Evolutionary conservation across 2,329 filamentous ascomycete species (phyloP), one percentile per base, ranked within the genome.

Genomic region (Verticillium nonalfalfae): DNA sequence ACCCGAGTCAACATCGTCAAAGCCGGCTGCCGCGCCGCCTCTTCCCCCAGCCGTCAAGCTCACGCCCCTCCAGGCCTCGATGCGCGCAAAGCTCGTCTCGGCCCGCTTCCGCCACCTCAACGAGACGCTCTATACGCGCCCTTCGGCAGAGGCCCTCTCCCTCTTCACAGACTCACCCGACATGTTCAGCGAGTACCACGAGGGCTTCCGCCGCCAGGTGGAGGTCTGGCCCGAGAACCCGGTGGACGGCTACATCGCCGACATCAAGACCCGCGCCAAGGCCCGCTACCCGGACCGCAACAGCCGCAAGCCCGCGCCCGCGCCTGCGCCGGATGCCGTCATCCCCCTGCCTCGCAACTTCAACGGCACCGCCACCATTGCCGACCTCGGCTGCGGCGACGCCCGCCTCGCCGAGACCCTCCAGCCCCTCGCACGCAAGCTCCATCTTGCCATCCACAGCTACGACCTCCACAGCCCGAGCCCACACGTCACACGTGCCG

Each of bases 31-130:
- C 38, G 55, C 62, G 36, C 57, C 61, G n/a, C 76, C 77, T 45
- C 74, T 76, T 7, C 75, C 78, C 38, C 73, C 78, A 39, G 72
- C 77, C 34, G 71, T 75, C 64, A 91, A 90, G 68, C 85, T 99
- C 70, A 99, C 95, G 1, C 93, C 95, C 3, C 87, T 99, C 61
- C 95, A 99, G 80, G 87, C 90, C 60, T 88, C 91, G 3, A 99
- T 99, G 95, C 89, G 91, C 64, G 89, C 93, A 72, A 99, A 99
- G 80, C 87, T 99, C 65, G 84, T 96, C 65, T 96, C 93, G 10
- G 93, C 95, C 1, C 93, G 95, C 62, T 99, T 99, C 84, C 92
- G 95, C 66, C 93, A 98, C 76, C 87, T 99, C 64, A 99, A 99
- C 75, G 90, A 99, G 79, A 94, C 92, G 0, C 87, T 99, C 14